phyloP scores from a whole-genome alignment of 305 asterid genomes.

The Striga hermonthica region DNA sequence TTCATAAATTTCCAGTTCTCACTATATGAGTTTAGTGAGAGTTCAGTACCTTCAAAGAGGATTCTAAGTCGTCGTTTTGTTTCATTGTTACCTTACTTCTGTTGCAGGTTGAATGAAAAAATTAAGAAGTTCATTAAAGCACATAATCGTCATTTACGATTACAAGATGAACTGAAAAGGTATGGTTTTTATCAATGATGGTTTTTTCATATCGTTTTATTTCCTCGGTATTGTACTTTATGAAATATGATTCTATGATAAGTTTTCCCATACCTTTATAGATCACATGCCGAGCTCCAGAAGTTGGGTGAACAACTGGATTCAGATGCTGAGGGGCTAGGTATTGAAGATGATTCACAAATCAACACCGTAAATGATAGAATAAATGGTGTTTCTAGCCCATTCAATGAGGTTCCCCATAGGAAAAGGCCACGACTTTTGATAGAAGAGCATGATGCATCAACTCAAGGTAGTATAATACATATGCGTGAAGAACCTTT shows the following conservation, averaged over 20 bases:
- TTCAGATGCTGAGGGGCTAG: slow-evolving; percentile 43
- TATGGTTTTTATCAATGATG: slow-evolving; percentile 30
- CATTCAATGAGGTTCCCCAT: slow-evolving; percentile 46
- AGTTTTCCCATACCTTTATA: slow-evolving; percentile 35
- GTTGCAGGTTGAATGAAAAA: slow-evolving; percentile 54
- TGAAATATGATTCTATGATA: slow-evolving; percentile 22
- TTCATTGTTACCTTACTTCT: slow-evolving; percentile 17
- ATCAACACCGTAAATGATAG: slow-evolving; percentile 43
- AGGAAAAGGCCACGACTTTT: slow-evolving; percentile 51
- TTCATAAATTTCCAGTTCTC: background rate
- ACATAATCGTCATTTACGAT: slow-evolving; percentile 55
- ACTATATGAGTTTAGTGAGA: slow-evolving; percentile 1
- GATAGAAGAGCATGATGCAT: slow-evolving; percentile 42
- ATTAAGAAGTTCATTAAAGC: slow-evolving; percentile 73
- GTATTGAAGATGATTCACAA: slow-evolving; percentile 46
- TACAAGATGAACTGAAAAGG: slow-evolving; percentile 91
- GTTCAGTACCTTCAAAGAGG: background rate
- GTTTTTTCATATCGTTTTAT: slow-evolving; percentile 9
- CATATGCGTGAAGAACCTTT: slow-evolving; percentile 1
- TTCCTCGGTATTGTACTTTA: slow-evolving; percentile 24
- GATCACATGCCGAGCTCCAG: slow-evolving; percentile 74
- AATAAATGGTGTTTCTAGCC: slow-evolving; percentile 47
- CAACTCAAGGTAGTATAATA: slow-evolving; percentile 50
- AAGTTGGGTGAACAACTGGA: slow-evolving; percentile 70
- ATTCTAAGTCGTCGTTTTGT: background rate